Conservation (phyloP, 768 basidiomycete genomes). For the Tulasnella sp. region DNA sequence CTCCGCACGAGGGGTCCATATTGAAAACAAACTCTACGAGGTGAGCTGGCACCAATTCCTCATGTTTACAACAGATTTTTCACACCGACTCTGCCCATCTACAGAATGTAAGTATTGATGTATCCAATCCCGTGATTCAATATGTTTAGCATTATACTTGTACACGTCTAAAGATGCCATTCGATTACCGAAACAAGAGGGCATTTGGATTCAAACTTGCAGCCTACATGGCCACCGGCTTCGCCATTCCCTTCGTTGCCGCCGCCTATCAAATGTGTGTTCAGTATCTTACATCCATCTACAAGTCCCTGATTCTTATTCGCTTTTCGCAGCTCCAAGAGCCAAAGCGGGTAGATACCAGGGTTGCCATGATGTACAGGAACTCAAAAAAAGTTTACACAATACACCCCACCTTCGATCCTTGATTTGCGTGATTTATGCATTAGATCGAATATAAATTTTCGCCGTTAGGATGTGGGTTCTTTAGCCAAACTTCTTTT, state of each 20-base stretch:
- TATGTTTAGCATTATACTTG: no score
- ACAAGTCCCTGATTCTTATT: no score
- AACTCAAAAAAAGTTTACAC: no score
- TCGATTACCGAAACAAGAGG: conserved; percentile 18
- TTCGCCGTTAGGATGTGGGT: no score
- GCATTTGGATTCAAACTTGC: conserved; percentile 17
- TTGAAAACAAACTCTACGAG: conserved; percentile 18
- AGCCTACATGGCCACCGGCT: conserved; percentile 12
- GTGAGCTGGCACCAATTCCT: conserved; percentile 8
- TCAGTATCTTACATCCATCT: no score
- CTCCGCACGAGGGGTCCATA: conserved; percentile 11
- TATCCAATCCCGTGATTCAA: neutral
- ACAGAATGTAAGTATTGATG: conserved; percentile 8
- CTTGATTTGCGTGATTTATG: no score
- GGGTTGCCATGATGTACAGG: no score
- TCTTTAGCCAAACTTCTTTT: no score
- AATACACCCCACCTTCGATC: no score
- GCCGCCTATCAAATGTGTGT: conserved; percentile 17
- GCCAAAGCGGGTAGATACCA: no score
- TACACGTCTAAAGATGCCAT: conserved; percentile 17
- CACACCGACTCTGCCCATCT: neutral
- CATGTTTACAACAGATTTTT: neutral
- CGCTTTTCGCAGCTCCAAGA: no score
- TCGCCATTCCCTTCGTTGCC: conserved; percentile 19
- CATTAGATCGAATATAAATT: no score